Evolutionary conservation across 345 rosid genomes (phyloP).

Genomic region (Nephelium lappaceum): DNA sequence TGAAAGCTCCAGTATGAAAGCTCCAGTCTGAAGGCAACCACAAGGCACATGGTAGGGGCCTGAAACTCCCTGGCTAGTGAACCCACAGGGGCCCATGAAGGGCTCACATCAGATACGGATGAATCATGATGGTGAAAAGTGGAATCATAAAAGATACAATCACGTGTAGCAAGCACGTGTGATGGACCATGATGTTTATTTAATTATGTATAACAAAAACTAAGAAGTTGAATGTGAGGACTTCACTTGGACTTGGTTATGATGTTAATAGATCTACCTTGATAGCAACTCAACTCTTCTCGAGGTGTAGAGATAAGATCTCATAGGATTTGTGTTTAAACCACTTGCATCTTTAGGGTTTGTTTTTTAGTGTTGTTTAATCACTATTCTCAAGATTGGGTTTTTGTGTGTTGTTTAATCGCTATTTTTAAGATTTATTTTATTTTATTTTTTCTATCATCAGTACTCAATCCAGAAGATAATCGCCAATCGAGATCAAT

Average conservation of each 20-base stretch:
- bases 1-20: no score
- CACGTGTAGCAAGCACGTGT: conserved; percentile 6
- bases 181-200: background rate
- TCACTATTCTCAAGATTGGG: no score
- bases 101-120: background rate
- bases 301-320: background rate
- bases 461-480: no score
- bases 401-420: background rate
- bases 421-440: background rate
- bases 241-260: background rate
- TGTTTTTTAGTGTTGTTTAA: no score
- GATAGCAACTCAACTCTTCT: background rate
- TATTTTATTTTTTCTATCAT: no score
- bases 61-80: background rate
- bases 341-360: background rate
- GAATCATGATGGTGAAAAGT: background rate
- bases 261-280: no score
- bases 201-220: no score
- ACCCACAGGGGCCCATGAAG: background rate
- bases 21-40: background rate
- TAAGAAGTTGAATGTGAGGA: background rate
- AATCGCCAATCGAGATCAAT: no score
- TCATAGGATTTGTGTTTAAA: background rate
- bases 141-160: background rate
- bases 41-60: background rate